Evolutionary conservation across 148 eudicot genomes (phyloP).

Genomic region (Silene latifolia): DNA sequence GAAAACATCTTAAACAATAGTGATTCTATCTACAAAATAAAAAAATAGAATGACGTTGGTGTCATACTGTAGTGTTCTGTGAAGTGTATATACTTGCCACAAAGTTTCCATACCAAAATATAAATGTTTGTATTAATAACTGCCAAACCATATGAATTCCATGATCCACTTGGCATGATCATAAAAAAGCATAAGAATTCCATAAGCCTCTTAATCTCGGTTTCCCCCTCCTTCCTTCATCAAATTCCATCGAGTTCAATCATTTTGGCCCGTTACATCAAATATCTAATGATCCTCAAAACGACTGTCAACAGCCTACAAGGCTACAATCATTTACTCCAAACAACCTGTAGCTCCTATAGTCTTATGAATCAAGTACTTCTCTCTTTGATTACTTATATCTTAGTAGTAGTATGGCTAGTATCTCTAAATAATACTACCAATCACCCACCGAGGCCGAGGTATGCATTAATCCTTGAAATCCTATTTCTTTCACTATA

Average conservation of each 20-base stretch:
- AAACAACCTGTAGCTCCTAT: neutral
- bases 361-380: neutral
- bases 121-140: too few relatives aligned
- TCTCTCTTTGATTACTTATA: neutral
- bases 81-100: too few relatives aligned
- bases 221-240: neutral
- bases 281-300: neutral
- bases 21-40: neutral
- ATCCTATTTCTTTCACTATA: neutral
- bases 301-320: neutral
- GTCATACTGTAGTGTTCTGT: too few relatives aligned
- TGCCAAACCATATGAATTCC: too few relatives aligned
- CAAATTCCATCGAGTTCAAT: neutral
- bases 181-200: neutral
- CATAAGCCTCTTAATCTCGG: too few relatives aligned
- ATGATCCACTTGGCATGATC: neutral
- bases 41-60: too few relatives aligned
- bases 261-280: neutral
- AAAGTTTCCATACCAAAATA: too few relatives aligned
- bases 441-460: neutral
- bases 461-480: neutral
- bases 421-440: neutral
- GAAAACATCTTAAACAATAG: neutral
- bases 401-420: too few relatives aligned
- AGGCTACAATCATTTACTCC: neutral